phyloP scores from a whole-genome alignment of 495 filamentous ascomycete species.

The Chaetomium tenue region DNA sequence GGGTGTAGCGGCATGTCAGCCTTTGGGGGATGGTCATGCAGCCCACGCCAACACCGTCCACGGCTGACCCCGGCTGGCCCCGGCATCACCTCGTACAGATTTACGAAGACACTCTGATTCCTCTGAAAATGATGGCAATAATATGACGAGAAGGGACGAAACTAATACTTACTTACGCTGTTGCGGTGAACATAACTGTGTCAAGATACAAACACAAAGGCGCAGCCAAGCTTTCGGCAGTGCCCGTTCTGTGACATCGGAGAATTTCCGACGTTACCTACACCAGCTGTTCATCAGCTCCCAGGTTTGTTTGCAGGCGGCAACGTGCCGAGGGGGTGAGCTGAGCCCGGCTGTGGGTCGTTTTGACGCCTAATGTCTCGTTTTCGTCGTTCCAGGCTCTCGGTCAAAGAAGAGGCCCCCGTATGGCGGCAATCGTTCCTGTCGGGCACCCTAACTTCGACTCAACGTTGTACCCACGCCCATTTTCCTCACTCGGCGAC shows the following conservation, averaged over 20 bases:
- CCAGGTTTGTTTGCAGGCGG: background rate
- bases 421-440: background rate
- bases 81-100: background rate
- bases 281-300: background rate
- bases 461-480: background rate
- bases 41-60: background rate
- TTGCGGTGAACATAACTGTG: background rate
- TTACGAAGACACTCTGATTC: background rate
- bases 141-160: background rate
- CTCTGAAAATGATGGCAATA: background rate
- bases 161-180: too few species aligned
- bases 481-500: conserved; percentile 12
- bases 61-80: too few species aligned
- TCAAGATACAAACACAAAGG: background rate
- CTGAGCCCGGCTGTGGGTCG: conserved; percentile 6
- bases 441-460: background rate
- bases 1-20: background rate
- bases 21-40: background rate
- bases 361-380: background rate
- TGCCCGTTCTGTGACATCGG: background rate
- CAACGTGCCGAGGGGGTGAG: background rate
- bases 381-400: background rate
- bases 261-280: conserved; percentile 6
- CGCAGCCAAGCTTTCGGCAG: background rate
- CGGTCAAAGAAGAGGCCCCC: background rate